phyloP scores from a whole-genome alignment of 2,329 filamentous ascomycete species.

The Colletotrichum sp. region DNA sequence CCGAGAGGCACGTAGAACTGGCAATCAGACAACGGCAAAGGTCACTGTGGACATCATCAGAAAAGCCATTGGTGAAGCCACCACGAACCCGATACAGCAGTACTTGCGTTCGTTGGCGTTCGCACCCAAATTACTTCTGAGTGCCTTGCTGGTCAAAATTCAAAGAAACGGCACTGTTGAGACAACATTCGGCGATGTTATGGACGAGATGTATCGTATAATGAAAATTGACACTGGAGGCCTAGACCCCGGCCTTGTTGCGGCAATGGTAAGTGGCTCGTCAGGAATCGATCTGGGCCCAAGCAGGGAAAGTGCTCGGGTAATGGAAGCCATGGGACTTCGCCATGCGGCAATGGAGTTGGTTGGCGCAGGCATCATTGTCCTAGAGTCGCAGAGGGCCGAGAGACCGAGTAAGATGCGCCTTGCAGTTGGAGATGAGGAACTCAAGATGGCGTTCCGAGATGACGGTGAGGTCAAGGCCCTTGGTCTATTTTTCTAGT shows the following conservation, averaged over 20 bases:
- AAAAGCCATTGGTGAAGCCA: constrained; percentile 98
- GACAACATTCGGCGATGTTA: constrained; percentile 85
- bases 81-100: constrained; percentile 88
- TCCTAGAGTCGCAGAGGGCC: constrained; percentile 79
- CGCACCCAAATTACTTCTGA: constrained; percentile 82
- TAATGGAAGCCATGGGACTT: constrained; percentile 39
- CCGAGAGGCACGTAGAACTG: constrained; percentile 24
- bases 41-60: constrained; percentile 84
- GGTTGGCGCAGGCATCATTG: constrained; percentile 85
- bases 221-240: constrained; percentile 38
- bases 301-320: background rate
- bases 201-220: constrained; percentile 82
- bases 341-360: constrained; percentile 80
- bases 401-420: constrained; percentile 89
- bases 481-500: constrained; percentile 64
- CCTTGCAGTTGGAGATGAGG: constrained; percentile 86
- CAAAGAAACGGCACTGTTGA: constrained; percentile 86
- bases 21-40: constrained; percentile 44
- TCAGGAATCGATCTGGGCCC: constrained; percentile 5
- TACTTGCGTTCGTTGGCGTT: constrained; percentile 84
- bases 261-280: background rate
- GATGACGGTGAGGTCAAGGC: constrained; percentile 88
- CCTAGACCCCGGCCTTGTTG: background rate
- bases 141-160: constrained; percentile 78
- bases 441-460: constrained; percentile 84